Evolutionary conservation across 495 filamentous ascomycete genomes (phyloP).

Genomic region (Annulohypoxylon bovei): DNA sequence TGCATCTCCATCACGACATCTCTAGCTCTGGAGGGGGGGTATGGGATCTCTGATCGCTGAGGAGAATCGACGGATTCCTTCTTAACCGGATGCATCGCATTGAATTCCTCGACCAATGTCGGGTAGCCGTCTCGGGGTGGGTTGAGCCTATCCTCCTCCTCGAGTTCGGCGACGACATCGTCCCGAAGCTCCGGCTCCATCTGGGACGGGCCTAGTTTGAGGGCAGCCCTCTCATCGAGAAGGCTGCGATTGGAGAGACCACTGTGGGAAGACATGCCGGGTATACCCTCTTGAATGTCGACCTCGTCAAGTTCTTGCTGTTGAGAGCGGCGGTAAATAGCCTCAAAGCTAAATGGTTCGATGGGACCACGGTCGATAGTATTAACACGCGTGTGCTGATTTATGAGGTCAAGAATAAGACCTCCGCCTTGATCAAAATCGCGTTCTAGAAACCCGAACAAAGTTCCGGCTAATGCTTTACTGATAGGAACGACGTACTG

Average conservation of each 20-base stretch:
- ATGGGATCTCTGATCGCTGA: constrained; percentile 77
- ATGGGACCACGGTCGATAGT: constrained; percentile 78
- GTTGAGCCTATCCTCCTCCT: constrained; percentile 77
- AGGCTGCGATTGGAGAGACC: constrained; percentile 81
- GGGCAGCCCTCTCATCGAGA: constrained; percentile 62
- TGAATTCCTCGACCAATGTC: constrained; percentile 79
- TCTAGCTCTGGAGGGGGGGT: constrained; percentile 83
- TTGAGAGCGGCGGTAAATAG: constrained; percentile 71
- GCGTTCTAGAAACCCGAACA: constrained; percentile 87
- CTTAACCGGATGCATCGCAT: constrained; percentile 80
- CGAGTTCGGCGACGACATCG: constrained; percentile 84
- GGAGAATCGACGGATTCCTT: constrained; percentile 88
- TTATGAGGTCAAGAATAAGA: constrained; percentile 77
- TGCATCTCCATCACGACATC: constrained; percentile 95
- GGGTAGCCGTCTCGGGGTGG: constrained; percentile 72
- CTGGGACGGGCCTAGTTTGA: constrained; percentile 81
- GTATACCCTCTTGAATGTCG: constrained; percentile 91
- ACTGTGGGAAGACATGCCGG: constrained; percentile 76
- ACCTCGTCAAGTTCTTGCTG: constrained; percentile 69
- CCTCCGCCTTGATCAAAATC: constrained; percentile 81
- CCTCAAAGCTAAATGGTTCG: constrained; percentile 81
- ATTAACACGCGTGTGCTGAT: constrained; percentile 76
- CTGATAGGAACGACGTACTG: constrained; percentile 90
- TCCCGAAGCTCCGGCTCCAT: constrained; percentile 80
- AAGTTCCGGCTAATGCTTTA: constrained; percentile 75